These are phyloP conservation scores for Quaeritorhiza haematococci DNA, from an alignment of 371 early-diverging fungal genomes.

Conservation along the genomic window DNA sequence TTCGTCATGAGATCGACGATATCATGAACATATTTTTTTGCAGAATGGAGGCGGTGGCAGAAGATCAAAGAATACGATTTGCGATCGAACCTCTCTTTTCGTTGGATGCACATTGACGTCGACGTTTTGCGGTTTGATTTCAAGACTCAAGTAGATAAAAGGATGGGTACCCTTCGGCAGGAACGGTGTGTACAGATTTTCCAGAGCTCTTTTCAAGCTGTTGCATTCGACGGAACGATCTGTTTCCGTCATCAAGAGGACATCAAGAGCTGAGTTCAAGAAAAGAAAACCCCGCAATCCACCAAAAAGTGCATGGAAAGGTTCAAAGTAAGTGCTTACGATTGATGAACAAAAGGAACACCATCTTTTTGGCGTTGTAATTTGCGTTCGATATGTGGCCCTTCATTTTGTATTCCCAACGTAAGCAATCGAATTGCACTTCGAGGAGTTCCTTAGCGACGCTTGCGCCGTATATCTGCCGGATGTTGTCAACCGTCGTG, in stretches of 20 bases:
- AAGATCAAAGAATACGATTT: background rate
- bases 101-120: conserved; percentile 99
- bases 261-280: too few species aligned
- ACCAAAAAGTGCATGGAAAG: background rate
- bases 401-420: conserved; percentile 50
- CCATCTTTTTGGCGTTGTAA: conserved; percentile 69
- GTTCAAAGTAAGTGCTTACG: conserved; percentile 36
- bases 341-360: conserved; percentile 91
- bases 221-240: conserved; percentile 85
- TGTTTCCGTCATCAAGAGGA: too few species aligned
- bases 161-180: conserved; percentile 86
- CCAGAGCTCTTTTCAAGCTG: conserved; percentile 72
- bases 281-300: background rate
- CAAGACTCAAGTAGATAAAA: conserved; percentile 86
- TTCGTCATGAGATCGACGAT: background rate
- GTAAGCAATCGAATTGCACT: conserved; percentile 28
- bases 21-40: too few species aligned
- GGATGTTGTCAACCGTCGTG: conserved; percentile 66
- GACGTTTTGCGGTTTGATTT: conserved; percentile 74
- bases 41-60: background rate
- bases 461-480: conserved; percentile 70
- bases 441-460: conserved; percentile 69
- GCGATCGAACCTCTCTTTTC: conserved; percentile 66
- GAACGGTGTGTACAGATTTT: conserved; percentile 68
- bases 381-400: conserved; percentile 81